Evolutionary conservation across 2,329 filamentous ascomycete species (phyloP), one percentile per base, ranked within the genome.

Genomic region (Colletotrichum sp.): DNA sequence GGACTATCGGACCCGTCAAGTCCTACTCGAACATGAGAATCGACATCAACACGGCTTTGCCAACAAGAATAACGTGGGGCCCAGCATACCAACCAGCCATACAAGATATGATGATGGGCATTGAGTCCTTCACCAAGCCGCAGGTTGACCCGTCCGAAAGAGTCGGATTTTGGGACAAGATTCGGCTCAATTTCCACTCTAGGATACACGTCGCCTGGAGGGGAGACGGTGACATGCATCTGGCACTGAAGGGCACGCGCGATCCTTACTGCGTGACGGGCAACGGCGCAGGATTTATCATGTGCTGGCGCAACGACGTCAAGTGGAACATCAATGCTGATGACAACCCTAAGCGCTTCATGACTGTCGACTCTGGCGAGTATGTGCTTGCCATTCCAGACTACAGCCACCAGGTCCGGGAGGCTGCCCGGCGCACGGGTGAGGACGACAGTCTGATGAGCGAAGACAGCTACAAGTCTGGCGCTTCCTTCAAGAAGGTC

Each of bases 71-170:
- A 69, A 98, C 96, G 0, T 99, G 97, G 98, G 96, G 96, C 9
- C 96, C 97, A 62, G 98, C 96, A 3, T 99, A 99, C 82, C 98
- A 99, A 82, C 97, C 98, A 32, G 96, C 96, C 2, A 96, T 99
- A 65, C 97, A 99, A 84, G 98, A 99, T 82, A 98, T 99, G 94
- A 99, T 99, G 97, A 98, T 99, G 91, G 96, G 96, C 30, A 95
- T 99, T 77, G 97, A 99, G 85, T 96, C 95, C 4, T 99, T 99
- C 83, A 98, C 96, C 1, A 99, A 99, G 83, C 95, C 96, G 9
- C 96, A 96, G 78, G 89, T 98, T 32, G 98, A 99, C 83, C 94
- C 95, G 2, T 99, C 97, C 0, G 98, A 99, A 78, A 91, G 94
- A 72, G 95, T 98, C 63, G 97, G 97, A 5, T 99, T 99, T 87